phyloP scores from a whole-genome alignment of 164 flowering plant species.

The Umbellularia californica region DNA sequence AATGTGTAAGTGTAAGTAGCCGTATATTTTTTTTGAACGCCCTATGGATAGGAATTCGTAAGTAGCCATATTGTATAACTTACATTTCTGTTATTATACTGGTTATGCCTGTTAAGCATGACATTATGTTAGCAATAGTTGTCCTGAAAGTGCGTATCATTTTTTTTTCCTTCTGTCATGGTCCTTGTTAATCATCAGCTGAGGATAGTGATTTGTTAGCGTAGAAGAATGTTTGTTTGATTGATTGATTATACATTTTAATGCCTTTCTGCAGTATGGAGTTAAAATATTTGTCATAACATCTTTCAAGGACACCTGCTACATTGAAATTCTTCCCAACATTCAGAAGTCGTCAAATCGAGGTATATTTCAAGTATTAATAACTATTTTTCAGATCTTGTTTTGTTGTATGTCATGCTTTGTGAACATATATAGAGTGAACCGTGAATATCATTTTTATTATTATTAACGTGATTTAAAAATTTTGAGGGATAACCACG shows the following conservation, averaged over 20 bases:
- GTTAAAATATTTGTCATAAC: slow-evolving; percentile 54
- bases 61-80: too few relatives aligned
- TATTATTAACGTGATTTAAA: not conserved
- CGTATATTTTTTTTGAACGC: too few relatives aligned
- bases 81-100: too few relatives aligned
- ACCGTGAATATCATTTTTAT: not conserved
- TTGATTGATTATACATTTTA: not conserved
- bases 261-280: slow-evolving; percentile 45
- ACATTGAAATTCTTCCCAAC: slow-evolving; percentile 56
- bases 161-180: not conserved
- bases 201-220: not conserved
- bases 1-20: too few relatives aligned
- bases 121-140: not conserved
- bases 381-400: not conserved
- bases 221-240: not conserved
- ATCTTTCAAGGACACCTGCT: slow-evolving; percentile 66
- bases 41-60: too few relatives aligned
- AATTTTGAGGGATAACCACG: too few relatives aligned
- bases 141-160: not conserved
- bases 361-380: slow-evolving; percentile 25
- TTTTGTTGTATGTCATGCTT: not conserved
- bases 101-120: too few relatives aligned
- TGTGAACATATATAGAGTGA: not conserved
- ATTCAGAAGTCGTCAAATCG: slow-evolving; percentile 48
- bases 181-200: not conserved